Evolutionary conservation across 2,329 filamentous ascomycete species (phyloP).

Genomic region (Cladosporium austrohemisphaericum): DNA sequence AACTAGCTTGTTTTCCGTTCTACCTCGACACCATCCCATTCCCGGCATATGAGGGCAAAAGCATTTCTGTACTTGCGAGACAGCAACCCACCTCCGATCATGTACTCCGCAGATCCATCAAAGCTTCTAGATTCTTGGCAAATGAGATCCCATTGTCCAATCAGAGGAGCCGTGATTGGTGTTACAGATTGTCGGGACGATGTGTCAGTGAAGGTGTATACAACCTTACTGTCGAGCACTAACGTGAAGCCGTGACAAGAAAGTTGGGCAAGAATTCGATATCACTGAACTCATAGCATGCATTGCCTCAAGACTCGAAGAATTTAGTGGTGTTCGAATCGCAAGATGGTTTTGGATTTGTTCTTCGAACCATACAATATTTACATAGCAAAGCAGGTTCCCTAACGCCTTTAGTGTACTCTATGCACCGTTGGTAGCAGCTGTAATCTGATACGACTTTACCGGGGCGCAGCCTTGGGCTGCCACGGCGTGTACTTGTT

Average conservation of each 20-base stretch:
- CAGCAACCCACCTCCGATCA: too few relatives aligned
- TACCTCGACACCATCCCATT: too few relatives aligned
- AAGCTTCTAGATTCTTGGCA: slow-evolving; percentile 3
- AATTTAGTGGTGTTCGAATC: too few relatives aligned
- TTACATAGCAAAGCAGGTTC: slow-evolving; percentile 16
- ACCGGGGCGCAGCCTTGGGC: slow-evolving; percentile 44
- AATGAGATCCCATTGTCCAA: not conserved
- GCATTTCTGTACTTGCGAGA: slow-evolving; percentile 3
- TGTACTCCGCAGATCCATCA: slow-evolving; percentile 3
- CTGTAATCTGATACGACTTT: slow-evolving; percentile 1
- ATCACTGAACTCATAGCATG: too few relatives aligned
- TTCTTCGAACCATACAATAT: slow-evolving; percentile 14
- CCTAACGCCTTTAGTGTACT: slow-evolving; percentile 11
- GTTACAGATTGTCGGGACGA: too few relatives aligned
- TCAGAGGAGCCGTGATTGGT: not conserved
- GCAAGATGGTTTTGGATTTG: not conserved
- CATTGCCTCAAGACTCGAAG: too few relatives aligned
- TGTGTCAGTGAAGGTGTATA: too few relatives aligned
- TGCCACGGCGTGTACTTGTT: slow-evolving; percentile 48
- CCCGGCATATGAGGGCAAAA: too few relatives aligned
- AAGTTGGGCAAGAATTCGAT: too few relatives aligned
- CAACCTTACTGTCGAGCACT: too few relatives aligned
- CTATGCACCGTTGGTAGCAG: slow-evolving; percentile 1
- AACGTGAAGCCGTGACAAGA: too few relatives aligned
- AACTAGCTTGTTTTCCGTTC: too few relatives aligned